Evolutionary conservation across 2,329 filamentous ascomycete species (phyloP).

Genomic region (Rutstroemia sydowiana): DNA sequence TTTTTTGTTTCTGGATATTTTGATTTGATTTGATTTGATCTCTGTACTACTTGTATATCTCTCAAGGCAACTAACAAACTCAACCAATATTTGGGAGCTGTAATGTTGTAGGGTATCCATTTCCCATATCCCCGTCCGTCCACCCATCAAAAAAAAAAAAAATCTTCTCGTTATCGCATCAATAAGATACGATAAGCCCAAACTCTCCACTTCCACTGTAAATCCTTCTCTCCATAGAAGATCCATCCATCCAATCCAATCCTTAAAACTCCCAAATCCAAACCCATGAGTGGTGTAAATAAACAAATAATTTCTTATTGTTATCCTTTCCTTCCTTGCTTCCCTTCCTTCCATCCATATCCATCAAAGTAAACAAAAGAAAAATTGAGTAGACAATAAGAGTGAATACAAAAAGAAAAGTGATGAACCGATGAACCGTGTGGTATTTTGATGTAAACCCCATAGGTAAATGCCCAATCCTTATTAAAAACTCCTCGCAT

Average conservation of each 20-base stretch:
- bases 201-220: too few species aligned
- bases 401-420: not conserved
- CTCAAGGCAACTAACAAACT: not conserved
- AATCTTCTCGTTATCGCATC: not conserved
- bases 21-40: not conserved
- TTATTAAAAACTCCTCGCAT: not conserved
- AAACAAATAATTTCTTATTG: not conserved
- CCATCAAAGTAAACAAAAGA: not conserved
- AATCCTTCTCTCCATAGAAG: not conserved
- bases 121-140: not conserved
- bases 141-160: not conserved
- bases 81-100: not conserved
- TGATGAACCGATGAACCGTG: constrained; percentile 4
- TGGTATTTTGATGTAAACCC: constrained; percentile 10
- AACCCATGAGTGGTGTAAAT: not conserved
- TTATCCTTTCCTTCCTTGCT: not conserved
- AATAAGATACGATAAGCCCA: not conserved
- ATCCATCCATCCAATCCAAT: not conserved
- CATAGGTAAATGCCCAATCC: constrained; percentile 9
- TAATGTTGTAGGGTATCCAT: not conserved
- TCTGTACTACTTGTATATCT: too few species aligned
- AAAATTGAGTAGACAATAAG: not conserved
- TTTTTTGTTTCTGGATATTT: not conserved
- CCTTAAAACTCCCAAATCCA: not conserved
- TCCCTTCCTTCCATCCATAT: not conserved